These are phyloP conservation scores for Ziziphus jujuba DNA, from an alignment of 306 rosid species.

Conservation along the genomic window DNA sequence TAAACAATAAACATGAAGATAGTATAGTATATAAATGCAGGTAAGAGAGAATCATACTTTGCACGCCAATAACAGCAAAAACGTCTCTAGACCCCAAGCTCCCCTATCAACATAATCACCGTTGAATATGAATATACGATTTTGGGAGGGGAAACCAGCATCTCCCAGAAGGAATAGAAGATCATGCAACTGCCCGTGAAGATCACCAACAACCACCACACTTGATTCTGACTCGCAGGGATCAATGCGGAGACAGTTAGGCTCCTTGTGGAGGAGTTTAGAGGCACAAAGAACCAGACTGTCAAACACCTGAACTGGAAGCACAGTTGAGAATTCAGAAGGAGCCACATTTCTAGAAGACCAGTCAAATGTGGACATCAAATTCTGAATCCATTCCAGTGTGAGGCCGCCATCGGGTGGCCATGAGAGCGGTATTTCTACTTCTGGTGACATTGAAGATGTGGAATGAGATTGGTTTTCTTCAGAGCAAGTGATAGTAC, in stretches of 20 bases:
- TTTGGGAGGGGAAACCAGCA: slow-evolving; percentile 64
- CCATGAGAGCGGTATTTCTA: slow-evolving; percentile 56
- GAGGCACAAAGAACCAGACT: slow-evolving; percentile 65
- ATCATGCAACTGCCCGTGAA: slow-evolving; percentile 83
- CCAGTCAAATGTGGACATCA: slow-evolving; percentile 68
- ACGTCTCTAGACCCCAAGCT: slow-evolving; percentile 91
- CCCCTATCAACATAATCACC: slow-evolving; percentile 94
- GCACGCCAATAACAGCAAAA: slow-evolving; percentile 72
- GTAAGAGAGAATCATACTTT: slow-evolving; percentile 16
- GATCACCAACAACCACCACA: slow-evolving; percentile 64
- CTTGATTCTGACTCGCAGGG: slow-evolving; percentile 32
- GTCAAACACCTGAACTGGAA: slow-evolving; percentile 68
- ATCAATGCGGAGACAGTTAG: slow-evolving; percentile 60
- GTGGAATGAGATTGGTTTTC: slow-evolving; percentile 3
- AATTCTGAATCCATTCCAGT: slow-evolving; percentile 58
- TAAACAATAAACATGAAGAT: too few species aligned
- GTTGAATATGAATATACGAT: slow-evolving; percentile 67
- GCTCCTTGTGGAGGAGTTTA: slow-evolving; percentile 80
- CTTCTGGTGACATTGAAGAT: slow-evolving; percentile 31
- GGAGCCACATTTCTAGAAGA: slow-evolving; percentile 58
- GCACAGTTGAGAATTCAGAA: slow-evolving; percentile 48
- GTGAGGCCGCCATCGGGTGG: slow-evolving; percentile 50
- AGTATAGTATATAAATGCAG: too few species aligned
- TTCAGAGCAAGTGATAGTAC: background rate
- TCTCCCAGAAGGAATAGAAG: slow-evolving; percentile 57